These are phyloP conservation scores for Inga laurina DNA, from an alignment of 306 rosid species.

Conservation along the genomic window DNA sequence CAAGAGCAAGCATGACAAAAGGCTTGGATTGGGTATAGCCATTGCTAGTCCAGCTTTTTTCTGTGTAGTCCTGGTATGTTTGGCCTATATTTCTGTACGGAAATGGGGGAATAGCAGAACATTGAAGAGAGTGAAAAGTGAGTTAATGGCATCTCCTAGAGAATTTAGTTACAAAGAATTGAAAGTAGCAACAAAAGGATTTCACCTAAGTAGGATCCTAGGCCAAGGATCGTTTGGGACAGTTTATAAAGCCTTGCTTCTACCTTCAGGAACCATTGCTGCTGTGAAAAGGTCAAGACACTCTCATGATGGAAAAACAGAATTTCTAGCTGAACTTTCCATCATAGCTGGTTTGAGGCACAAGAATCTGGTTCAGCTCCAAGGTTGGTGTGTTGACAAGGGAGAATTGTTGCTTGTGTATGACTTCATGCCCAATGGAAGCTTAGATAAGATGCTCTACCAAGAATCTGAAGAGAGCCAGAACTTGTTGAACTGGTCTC, in stretches of 20 bases:
- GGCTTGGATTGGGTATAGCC: constrained; percentile 35
- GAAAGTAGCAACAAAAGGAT: constrained; percentile 17
- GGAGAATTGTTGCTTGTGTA: constrained; percentile 49
- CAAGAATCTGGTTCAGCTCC: constrained; percentile 19
- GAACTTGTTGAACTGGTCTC: constrained; percentile 33
- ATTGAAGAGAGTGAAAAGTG: constrained; percentile 11
- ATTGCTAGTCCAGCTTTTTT: constrained; percentile 2
- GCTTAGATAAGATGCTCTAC: constrained; percentile 38
- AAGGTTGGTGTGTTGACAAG: constrained; percentile 23
- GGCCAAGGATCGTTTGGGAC: constrained; percentile 24
- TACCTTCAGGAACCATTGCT: constrained; percentile 11
- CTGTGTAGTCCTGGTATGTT: not conserved
- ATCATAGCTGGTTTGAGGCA: constrained; percentile 22
- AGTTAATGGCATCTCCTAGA: constrained; percentile 1
- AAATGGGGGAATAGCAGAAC: constrained; percentile 6
- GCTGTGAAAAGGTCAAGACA: constrained; percentile 13
- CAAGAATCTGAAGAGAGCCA: constrained; percentile 18
- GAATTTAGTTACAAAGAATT: constrained; percentile 2
- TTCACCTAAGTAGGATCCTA: constrained; percentile 5
- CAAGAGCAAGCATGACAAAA: constrained; percentile 20
- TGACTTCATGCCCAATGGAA: constrained; percentile 51
- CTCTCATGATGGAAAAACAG: constrained; percentile 16
- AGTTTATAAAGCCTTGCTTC: not conserved
- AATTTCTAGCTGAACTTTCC: constrained; percentile 9
- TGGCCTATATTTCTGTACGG: not conserved